Base-by-base conservation (phyloP, 352 stramenopile genomes). In the Phytophthora idaei region DNA sequence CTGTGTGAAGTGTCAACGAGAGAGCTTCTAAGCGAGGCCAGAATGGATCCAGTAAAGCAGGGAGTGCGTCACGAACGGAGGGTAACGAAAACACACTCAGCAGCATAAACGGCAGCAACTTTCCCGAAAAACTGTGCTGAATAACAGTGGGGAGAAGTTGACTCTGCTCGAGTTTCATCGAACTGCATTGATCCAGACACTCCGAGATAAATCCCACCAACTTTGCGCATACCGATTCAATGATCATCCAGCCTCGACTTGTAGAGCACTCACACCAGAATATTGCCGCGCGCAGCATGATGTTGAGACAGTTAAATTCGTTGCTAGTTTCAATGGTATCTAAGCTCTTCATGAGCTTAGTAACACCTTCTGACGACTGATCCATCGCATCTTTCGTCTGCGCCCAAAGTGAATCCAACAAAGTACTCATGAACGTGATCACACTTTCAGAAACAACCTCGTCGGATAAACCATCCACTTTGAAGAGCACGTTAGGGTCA, bases 291-390 rank as follows among this genome's bases (percentile, higher is more conserved):
- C 88, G 88, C 29, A 94, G 46, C 53, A 94, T 67, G 14, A 94
- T 71, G 36, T 94, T 94, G 4, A 96, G 58, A 46, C 85, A 94
- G 58, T 90, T 92, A 60, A 94, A 94, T 46, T 94, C 86, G 45
- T 76, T 63, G 21, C 53, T 83, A 11, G 25, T 49, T 56, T 92
- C 76, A 15, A 96, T 68, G 42, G 68, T 44, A 29, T 87, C 74
- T 9, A 92, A 56, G 14, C 67, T 61, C 3, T 48, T 41, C n/a
- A 77, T 31, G 0, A 69, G 29, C 28, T 52, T 45, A 10, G 53
- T 57, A 3, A 45, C 27, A 45, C 76, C 58, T 27, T 59, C 29
- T 32, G 55, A 37, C 11, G 50, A 58, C 25, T 17, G 17, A 21
- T 67, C 41, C 10, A 77, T 56, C 6, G 63, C 53, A 21, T 68